Percentiles rank a stretch among this genome's conserved stretches.
These are phyloP conservation scores for Calophaca sinica DNA, from an alignment of 306 rosid species.

Conservation along the genomic window DNA sequence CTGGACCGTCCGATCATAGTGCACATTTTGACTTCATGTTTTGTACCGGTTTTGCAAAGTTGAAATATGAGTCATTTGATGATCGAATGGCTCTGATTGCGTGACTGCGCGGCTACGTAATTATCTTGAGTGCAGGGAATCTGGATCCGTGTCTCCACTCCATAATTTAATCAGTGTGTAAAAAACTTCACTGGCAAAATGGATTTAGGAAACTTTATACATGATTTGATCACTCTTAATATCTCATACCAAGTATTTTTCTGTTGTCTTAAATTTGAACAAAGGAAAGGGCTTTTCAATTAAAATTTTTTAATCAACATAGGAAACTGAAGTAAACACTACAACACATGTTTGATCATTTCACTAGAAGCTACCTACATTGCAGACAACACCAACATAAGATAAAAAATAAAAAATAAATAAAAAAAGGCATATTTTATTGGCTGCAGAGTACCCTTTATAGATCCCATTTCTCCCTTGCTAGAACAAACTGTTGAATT, in stretches of 20 bases:
- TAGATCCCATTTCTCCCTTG: constrained; percentile 4
- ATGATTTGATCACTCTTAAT: not conserved
- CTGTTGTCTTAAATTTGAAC: not conserved
- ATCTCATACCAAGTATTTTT: not conserved
- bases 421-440: not conserved
- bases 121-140: too few relatives aligned
- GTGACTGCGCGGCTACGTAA: too few relatives aligned
- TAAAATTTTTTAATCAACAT: not conserved
- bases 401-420: not conserved
- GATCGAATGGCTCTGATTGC: too few relatives aligned
- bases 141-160: too few relatives aligned
- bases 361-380: not conserved
- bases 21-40: too few relatives aligned
- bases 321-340: not conserved
- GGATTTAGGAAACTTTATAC: not conserved
- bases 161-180: too few relatives aligned
- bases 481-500: constrained; percentile 13
- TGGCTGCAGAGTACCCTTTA: constrained; percentile 6
- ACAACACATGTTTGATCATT: not conserved
- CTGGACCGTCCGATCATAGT: too few relatives aligned
- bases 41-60: too few relatives aligned
- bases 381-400: not conserved
- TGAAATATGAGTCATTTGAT: too few relatives aligned
- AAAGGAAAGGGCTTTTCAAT: not conserved
- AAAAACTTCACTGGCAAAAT: not conserved